These are phyloP conservation scores for Xylariaceae sp. DNA, from an alignment of 2,329 filamentous ascomycete genomes.

Conservation along the genomic window DNA sequence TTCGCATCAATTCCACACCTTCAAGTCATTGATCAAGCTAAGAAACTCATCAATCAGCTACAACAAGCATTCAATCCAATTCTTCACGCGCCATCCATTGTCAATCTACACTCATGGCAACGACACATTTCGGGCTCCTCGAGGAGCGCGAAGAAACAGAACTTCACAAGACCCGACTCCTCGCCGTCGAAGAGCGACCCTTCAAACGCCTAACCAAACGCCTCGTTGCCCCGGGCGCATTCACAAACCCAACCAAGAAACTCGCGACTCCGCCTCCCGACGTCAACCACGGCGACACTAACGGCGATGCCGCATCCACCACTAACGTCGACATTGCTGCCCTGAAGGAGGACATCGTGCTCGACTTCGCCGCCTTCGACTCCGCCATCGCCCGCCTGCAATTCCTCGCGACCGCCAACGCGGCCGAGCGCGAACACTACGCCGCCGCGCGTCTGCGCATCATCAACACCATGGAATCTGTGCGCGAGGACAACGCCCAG, in stretches of 20 bases:
- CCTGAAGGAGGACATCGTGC: constrained; percentile 75
- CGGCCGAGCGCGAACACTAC: constrained; percentile 77
- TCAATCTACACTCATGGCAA: constrained; percentile 22
- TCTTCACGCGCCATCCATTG: not conserved
- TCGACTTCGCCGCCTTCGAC: constrained; percentile 87
- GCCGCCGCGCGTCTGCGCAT: constrained; percentile 75
- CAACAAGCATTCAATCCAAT: not conserved
- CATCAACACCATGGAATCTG: constrained; percentile 67
- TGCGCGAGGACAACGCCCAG: constrained; percentile 67
- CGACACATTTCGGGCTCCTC: constrained; percentile 45
- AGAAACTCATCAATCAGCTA: not conserved
- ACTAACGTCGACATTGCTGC: constrained; percentile 46
- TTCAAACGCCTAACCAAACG: constrained; percentile 86
- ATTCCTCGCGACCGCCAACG: constrained; percentile 78
- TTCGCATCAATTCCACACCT: not conserved
- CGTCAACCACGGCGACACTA: constrained; percentile 30
- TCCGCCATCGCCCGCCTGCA: constrained; percentile 82
- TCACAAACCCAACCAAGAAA: constrained; percentile 50
- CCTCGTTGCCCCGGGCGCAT: constrained; percentile 62
- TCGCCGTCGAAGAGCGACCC: constrained; percentile 86
- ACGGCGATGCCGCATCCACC: constrained; percentile 21
- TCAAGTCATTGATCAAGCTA: too few relatives aligned
- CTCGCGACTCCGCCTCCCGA: constrained; percentile 65
- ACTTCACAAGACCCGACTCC: constrained; percentile 79
- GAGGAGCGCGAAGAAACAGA: constrained; percentile 74